phyloP scores from a whole-genome alignment of 2,329 filamentous ascomycete species.

The Thelonectria olida region DNA sequence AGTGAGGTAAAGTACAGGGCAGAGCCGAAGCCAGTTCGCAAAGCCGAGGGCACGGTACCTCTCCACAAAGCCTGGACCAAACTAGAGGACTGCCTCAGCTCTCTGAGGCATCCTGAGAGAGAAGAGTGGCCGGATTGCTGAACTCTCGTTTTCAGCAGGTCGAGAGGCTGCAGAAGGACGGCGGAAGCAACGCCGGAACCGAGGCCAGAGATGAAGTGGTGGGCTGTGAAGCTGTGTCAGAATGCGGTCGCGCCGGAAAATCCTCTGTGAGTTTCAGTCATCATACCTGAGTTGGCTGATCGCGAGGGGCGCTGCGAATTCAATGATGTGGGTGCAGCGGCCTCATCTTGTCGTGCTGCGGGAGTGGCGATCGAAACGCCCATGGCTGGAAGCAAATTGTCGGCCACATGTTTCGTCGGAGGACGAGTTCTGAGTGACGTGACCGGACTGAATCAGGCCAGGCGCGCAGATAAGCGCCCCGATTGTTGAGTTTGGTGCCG shows the following conservation, averaged over 20 bases:
- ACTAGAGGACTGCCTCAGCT: conserved; percentile 65
- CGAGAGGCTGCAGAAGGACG: conserved; percentile 90
- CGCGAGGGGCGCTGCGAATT: conserved; percentile 29
- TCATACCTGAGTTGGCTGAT: conserved; percentile 40
- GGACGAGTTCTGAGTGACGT: conserved; percentile 31
- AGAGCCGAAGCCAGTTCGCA: conserved; percentile 91
- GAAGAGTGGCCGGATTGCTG: conserved; percentile 84
- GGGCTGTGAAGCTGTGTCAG: conserved; percentile 58
- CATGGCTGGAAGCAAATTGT: conserved; percentile 35
- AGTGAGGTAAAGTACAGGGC: conserved; percentile 94
- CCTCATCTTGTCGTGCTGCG: conserved; percentile 33
- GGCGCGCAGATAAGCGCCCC: conserved; percentile 22
- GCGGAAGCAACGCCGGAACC: conserved; percentile 88
- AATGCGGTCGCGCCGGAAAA: neutral
- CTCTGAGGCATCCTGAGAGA: conserved; percentile 54
- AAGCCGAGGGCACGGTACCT: conserved; percentile 89
- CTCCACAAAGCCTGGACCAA: conserved; percentile 83
- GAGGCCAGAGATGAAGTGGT: conserved; percentile 90
- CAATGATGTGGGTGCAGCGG: conserved; percentile 25
- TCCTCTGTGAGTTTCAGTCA: conserved; percentile 11
- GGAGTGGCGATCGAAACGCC: conserved; percentile 35
- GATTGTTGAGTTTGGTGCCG: conserved; percentile 28
- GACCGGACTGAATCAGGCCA: conserved; percentile 32
- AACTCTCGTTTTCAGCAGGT: conserved; percentile 94
- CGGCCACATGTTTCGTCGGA: conserved; percentile 29